Evolutionary conservation across 1,284 basidiomycete species (phyloP), one percentile per base, ranked within the genome.

Genomic region (Exobasidium rhododendri): DNA sequence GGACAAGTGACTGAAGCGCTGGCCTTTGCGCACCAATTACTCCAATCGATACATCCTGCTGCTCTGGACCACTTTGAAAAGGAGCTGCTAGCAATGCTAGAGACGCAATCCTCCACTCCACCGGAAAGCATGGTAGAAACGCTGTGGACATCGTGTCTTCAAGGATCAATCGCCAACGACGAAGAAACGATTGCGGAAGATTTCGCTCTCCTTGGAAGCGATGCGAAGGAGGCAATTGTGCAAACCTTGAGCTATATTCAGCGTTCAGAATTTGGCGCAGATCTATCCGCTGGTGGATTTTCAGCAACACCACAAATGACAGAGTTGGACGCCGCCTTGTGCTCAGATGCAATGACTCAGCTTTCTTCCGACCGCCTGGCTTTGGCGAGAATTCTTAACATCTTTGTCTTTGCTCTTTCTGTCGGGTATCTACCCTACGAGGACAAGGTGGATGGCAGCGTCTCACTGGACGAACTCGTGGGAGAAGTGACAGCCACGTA

Each of bases 311-410:
- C n/a, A n/a, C n/a, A n/a, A n/a, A 56, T 24, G 26, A 47, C 46
- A 30, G 58, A 56, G 20, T 52, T 47, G 29, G 17, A 17, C 5
- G 35, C 46, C 4, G 55, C 55, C 10, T 29, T 57, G 6, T 26
- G n/a, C 52, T 55, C 52, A 3, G 52, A 55, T 26, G 31, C 52
- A 17, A 26, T 55, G 4, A 55, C 52, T 2, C 52, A 55, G 29
- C 13, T 55, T n/a, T 26, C 29, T 17, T 32, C 29, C 13, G 31
- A 35, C 14, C n/a, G 30, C 22, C 52, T 55, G 5, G 2, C 4
- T 44, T 26, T 55, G 32, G 29, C 40, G n/a, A 35, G 30, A 26
- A 22, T 44, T n/a, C 52, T 55, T 2, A 40, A 22, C 13, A 26
- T 40, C 30, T 20, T 55, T 4, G 29, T 55, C 14, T n/a, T 44